Conservation (phyloP, 139 green algal species). For the Diplosphaera chodatii region DNA sequence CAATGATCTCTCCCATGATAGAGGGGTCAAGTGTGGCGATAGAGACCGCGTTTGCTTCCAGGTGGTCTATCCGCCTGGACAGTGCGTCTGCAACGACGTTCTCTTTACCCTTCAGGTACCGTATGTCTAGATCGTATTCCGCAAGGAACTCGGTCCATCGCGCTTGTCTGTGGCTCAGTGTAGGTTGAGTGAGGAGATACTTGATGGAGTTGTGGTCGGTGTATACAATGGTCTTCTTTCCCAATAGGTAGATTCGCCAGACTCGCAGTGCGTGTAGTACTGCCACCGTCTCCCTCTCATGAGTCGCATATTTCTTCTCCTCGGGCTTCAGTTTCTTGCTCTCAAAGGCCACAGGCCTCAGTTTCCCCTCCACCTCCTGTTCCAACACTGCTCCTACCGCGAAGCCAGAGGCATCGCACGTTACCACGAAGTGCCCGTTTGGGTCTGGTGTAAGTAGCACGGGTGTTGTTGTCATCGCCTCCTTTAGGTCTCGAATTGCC, state of each 20-base stretch:
- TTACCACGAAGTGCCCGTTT: neutral
- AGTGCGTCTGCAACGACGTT: constrained; percentile 39
- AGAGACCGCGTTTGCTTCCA: neutral
- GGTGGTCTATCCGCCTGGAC: too few species aligned
- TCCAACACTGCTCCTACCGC: neutral
- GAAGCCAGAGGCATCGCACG: neutral
- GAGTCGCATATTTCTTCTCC: constrained; percentile 35
- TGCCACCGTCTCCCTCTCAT: constrained; percentile 42
- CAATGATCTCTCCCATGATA: constrained; percentile 3
- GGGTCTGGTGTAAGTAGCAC: neutral
- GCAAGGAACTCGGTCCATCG: constrained; percentile 20
- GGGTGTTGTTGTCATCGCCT: neutral
- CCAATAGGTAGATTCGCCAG: constrained; percentile 38
- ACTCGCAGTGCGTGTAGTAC: constrained; percentile 20
- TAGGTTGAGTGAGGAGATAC: constrained; percentile 15
- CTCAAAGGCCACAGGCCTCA: constrained; percentile 29
- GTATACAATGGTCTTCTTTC: constrained; percentile 8
- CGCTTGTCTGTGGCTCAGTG: neutral
- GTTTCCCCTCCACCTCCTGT: neutral
- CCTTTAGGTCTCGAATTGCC: neutral
- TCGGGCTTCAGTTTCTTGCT: constrained; percentile 21
- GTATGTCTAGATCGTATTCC: constrained; percentile 22
- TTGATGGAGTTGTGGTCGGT: constrained; percentile 35
- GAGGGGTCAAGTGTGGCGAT: neutral
- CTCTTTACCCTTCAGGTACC: constrained; percentile 26